Evolutionary conservation across 2,329 filamentous ascomycete species (phyloP).

Genomic region (Piedraia hortae): DNA sequence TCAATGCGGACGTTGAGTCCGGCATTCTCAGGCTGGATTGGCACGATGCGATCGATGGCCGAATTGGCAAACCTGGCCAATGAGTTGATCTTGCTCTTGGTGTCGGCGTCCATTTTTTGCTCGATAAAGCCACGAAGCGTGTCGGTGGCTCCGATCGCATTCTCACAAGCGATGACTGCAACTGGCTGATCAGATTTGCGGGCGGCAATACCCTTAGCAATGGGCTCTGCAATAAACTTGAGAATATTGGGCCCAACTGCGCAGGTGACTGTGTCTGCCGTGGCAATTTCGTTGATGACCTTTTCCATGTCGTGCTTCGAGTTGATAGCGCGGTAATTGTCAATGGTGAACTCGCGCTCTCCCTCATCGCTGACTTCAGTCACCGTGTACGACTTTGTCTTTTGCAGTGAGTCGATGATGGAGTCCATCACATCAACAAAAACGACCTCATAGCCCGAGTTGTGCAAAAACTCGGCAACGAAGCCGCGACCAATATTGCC

Average conservation of each 20-base stretch:
- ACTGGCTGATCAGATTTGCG: conserved; percentile 41
- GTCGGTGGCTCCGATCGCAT: conserved; percentile 83
- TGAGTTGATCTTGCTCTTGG: conserved; percentile 37
- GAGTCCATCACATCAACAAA: conserved; percentile 81
- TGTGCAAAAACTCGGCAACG: conserved; percentile 74
- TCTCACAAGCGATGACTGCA: conserved; percentile 91
- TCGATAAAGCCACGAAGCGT: conserved; percentile 52
- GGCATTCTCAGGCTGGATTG: conserved; percentile 52
- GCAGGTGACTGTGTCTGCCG: conserved; percentile 79
- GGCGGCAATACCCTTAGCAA: conserved; percentile 73
- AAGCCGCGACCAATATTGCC: conserved; percentile 36
- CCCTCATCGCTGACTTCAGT: conserved; percentile 75
- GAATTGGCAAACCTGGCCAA: conserved; percentile 88
- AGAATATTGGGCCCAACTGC: conserved; percentile 91
- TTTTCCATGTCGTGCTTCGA: conserved; percentile 61
- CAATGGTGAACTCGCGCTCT: conserved; percentile 55
- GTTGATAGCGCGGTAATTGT: conserved; percentile 94
- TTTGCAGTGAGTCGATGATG: conserved; percentile 56
- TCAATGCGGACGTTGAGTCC: conserved; percentile 85
- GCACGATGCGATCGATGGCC: conserved; percentile 93
- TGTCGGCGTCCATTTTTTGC: conserved; percentile 37
- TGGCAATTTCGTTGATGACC: conserved; percentile 59
- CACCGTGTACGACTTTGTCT: conserved; percentile 54
- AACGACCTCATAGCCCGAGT: conserved; percentile 84
- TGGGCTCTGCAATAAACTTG: conserved; percentile 83